Evolutionary conservation across 352 stramenopile species (phyloP), one percentile per base, ranked within the genome.

Genomic region (Globisporangium orthogonon): DNA sequence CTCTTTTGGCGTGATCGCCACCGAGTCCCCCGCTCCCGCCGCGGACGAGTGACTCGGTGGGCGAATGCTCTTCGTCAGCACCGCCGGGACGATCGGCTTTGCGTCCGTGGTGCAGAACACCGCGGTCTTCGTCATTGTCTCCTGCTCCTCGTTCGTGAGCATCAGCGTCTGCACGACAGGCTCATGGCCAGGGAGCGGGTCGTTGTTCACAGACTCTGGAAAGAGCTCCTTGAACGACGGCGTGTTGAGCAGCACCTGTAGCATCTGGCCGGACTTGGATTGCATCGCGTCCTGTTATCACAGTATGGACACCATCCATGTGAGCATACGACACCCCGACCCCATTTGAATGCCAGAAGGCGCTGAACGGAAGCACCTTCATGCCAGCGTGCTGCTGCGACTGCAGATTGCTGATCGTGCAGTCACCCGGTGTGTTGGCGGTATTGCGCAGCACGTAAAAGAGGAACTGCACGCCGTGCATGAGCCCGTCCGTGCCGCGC

Each of bases 381-480:
- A 94, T 94, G 41, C 80, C 81, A 18, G 76, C 68, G 59, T 94
- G 83, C 50, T 94, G 83, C 61, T 94, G 83, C 10, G 71, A 71
- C 51, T 89, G 83, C 17, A 94, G 54, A 58, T 91, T 91, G 49
- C 74, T 89, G 60, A 94, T 94, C 6, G 83, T 94, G 43, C 83
- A 94, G 58, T 94, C 83, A 0, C 70, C 83, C 0, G 83, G 83
- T 4, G 83, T 91, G 67, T 94, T 94, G 14, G 83, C 72, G 35
- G 83, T 91, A 54, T 94, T 94, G 0, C 83, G 71, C 29, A 94
- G 67, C 58, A 94, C 83, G 54, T 94, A 94, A 43, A 94, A 94
- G 29, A 94, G 65, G 55, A 94, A 94, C 63, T 94, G 83, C 46
- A 94, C 81, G 40, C 83, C 83, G 56, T 94, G 83, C 79, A 94